phyloP scores from a whole-genome alignment of 2,329 filamentous ascomycete species.

The Aschersonia sp. region DNA sequence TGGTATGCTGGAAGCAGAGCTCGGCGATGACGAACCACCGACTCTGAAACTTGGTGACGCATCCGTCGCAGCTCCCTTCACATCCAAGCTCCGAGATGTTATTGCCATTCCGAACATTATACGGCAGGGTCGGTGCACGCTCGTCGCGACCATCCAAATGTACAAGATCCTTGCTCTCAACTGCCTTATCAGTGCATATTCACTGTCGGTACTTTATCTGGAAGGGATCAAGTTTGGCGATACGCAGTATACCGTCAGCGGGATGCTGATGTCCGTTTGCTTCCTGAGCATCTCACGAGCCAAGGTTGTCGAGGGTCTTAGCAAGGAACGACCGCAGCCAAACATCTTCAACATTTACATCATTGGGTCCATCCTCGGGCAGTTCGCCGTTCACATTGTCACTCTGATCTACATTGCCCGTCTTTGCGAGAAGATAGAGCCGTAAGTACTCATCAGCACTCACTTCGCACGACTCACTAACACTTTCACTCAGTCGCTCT shows the following conservation, averaged over 20 bases:
- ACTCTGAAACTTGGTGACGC: conserved; percentile 95
- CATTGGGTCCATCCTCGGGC: conserved; percentile 90
- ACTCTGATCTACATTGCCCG: conserved; percentile 90
- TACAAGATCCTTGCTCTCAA: conserved; percentile 98
- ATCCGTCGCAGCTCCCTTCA: conserved; percentile 93
- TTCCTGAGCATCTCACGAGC: conserved; percentile 98
- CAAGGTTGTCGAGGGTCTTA: conserved; percentile 85
- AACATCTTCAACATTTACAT: conserved; percentile 99
- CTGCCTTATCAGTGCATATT: conserved; percentile 96
- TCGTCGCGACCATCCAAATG: conserved; percentile 98
- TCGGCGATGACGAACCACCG: conserved; percentile 81
- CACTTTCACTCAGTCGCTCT: conserved; percentile 23
- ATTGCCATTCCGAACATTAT: conserved; percentile 97
- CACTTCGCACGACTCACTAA: too few relatives aligned
- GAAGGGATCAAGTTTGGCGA: conserved; percentile 99
- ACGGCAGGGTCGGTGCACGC: conserved; percentile 88
- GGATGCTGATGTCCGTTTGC: conserved; percentile 99
- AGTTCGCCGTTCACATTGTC: conserved; percentile 89
- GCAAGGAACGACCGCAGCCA: conserved; percentile 91
- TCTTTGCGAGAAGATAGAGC: conserved; percentile 73
- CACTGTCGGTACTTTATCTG: conserved; percentile 85
- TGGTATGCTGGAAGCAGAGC: conserved; percentile 78
- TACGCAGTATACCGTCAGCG: conserved; percentile 94
- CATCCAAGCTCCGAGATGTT: conserved; percentile 92
- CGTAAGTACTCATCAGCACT: conserved; percentile 41